These are phyloP conservation scores for Penicillium sp. DNA, from an alignment of 2,329 filamentous ascomycete species.

Conservation along the genomic window DNA sequence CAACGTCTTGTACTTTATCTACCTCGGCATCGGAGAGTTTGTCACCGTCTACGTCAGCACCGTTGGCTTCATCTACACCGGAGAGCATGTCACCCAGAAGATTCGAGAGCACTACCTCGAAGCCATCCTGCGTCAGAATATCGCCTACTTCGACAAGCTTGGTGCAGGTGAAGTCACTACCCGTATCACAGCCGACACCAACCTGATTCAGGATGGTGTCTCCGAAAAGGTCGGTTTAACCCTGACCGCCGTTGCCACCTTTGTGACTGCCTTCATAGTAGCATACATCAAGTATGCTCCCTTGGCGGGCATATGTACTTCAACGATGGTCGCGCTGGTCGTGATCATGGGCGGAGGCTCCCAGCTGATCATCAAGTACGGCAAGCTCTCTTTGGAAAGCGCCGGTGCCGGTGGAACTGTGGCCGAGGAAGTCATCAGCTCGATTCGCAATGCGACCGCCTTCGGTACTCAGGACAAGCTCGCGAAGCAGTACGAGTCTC, in stretches of 20 bases:
- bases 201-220: slow-evolving; percentile 88
- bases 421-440: slow-evolving; percentile 92
- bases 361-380: slow-evolving; percentile 74
- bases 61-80: slow-evolving; percentile 84
- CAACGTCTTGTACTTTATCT: slow-evolving; percentile 79
- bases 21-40: slow-evolving; percentile 79
- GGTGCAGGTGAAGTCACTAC: slow-evolving; percentile 93
- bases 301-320: slow-evolving; percentile 80
- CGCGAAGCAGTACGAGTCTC: slow-evolving; percentile 78
- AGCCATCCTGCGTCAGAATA: slow-evolving; percentile 83
- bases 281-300: slow-evolving; percentile 93
- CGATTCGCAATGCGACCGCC: slow-evolving; percentile 85
- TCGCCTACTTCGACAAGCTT: slow-evolving; percentile 89
- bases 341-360: slow-evolving; percentile 73
- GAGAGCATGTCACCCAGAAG: slow-evolving; percentile 75
- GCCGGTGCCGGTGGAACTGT: slow-evolving; percentile 85
- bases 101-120: slow-evolving; percentile 80
- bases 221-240: slow-evolving; percentile 85
- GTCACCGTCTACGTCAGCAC: slow-evolving; percentile 75
- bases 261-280: slow-evolving; percentile 85
- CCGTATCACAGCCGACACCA: slow-evolving; percentile 90
- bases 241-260: slow-evolving; percentile 73
- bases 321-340: slow-evolving; percentile 77
- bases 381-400: slow-evolving; percentile 71
- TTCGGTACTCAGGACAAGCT: slow-evolving; percentile 92